Base-by-base conservation (phyloP, 1,139 yeast genomes). In the Tardiomyces depauwii region DNA sequence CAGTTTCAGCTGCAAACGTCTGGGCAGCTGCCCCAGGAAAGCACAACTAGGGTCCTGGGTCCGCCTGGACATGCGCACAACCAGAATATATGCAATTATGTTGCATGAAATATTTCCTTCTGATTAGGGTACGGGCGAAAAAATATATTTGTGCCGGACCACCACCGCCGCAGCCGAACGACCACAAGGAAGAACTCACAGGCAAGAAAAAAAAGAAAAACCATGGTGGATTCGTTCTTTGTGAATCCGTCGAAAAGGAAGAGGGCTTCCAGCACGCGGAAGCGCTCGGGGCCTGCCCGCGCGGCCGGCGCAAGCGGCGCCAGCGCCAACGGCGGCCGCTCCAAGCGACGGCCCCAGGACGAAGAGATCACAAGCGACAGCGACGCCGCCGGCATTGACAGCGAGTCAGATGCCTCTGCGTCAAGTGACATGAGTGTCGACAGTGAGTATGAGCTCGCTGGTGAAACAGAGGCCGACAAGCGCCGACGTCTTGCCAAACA, bases 401-500 rank as follows among this genome's bases (percentile, higher is more conserved):
- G 19, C 13, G 39, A 36, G 12, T 10, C n/a, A 3, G 39, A n/a
- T 2, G 11, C 18, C 13, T 14, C 19, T 3, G 21, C 14, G 19
- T 18, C 39, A 9, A 14, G 19, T 12, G 39, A 36, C 18, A 36
- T 36, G 39, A 16, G 19, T 12, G 39, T 36, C n/a, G 39, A 36
- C 39, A 14, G 19, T 6, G 39, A 36, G 7, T 18, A 36, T 5
- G 39, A 36, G 19, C 14, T 36, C 14, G 39, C 39, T 3, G 39
- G 19, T 27, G 98, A 91, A 63, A 79, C 78, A 45, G 94, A 89
- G 18, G 94, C 96, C 0, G 98, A 91, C 59, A 89, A 87, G 64
- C 78, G 99, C 66, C 78, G 97, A 67, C 72, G 97, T 59, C 71
- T 91, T 53, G 98, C 98, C 18, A 88, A 88, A 63, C 94, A 89